phyloP scores from a whole-genome alignment of 106 monocot genomes.

The Chionographis japonica region DNA sequence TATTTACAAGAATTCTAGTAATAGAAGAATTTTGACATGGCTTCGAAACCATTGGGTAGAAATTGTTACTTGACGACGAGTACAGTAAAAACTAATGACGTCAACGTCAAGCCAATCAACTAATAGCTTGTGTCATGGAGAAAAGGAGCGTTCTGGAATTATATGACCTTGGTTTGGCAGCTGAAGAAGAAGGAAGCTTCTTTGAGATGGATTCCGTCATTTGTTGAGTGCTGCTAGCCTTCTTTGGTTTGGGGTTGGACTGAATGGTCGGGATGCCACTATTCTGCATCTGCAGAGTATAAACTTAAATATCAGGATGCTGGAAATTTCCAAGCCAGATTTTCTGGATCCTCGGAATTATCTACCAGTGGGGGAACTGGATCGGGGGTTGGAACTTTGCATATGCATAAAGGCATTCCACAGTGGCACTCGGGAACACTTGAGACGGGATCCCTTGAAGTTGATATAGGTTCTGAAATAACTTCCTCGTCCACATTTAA shows the following conservation, averaged over 20 bases:
- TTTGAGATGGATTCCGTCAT: slow-evolving; percentile 21
- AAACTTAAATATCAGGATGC: neutral
- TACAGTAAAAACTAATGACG: no score
- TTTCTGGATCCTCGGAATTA: neutral
- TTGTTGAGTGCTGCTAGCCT: slow-evolving; percentile 19
- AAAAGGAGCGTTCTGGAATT: neutral
- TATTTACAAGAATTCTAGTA: neutral
- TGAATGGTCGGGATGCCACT: slow-evolving; percentile 26
- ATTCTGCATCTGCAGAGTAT: slow-evolving; percentile 28
- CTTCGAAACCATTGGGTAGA: neutral
- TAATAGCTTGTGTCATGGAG: neutral
- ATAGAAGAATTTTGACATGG: neutral
- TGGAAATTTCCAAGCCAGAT: neutral
- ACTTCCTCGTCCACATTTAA: slow-evolving; percentile 32
- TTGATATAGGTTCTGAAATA: slow-evolving; percentile 21
- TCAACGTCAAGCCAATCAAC: no score
- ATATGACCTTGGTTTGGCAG: slow-evolving; percentile 56
- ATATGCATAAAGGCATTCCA: slow-evolving; percentile 98
- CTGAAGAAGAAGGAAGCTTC: slow-evolving; percentile 50
- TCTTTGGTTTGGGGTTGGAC: slow-evolving; percentile 61
- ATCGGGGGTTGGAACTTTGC: slow-evolving; percentile 55
- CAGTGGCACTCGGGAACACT: slow-evolving; percentile 65
- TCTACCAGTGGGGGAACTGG: slow-evolving; percentile 41
- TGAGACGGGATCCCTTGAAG: slow-evolving; percentile 5
- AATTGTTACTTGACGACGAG: no score